Percentiles rank a stretch among this genome's conserved stretches.
These are phyloP conservation scores for Pythium scleroteichum DNA, from an alignment of 352 stramenopile species.

Conservation along the genomic window DNA sequence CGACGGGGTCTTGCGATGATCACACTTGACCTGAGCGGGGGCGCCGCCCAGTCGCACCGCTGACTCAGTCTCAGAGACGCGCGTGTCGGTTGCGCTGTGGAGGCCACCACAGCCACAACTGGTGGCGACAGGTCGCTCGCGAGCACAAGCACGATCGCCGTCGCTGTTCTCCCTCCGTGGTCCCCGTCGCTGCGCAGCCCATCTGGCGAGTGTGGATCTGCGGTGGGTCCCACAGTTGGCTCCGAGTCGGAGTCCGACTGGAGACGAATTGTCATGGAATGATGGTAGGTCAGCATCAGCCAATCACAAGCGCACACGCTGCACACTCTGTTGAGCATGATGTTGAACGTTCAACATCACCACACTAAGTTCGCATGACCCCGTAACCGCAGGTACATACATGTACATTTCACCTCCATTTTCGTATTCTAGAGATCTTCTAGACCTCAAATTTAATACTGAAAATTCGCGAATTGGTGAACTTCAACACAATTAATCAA, in stretches of 20 bases:
- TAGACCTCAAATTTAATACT: too few species aligned
- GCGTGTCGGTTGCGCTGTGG: too few species aligned
- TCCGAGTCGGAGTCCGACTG: not conserved
- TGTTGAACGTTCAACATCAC: not conserved
- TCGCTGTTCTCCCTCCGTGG: not conserved
- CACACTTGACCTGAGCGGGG: not conserved
- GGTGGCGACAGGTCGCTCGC: too few species aligned
- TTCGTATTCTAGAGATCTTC: too few species aligned
- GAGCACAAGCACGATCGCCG: too few species aligned
- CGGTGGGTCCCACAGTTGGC: not conserved
- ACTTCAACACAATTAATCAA: too few species aligned
- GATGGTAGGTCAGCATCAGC: conserved; percentile 6
- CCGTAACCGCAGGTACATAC: too few species aligned
- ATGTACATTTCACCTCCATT: too few species aligned
- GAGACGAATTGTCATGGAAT: conserved; percentile 5
- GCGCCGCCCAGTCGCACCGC: not conserved
- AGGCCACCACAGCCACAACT: too few species aligned
- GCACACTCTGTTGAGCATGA: too few species aligned
- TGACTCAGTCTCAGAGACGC: too few species aligned
- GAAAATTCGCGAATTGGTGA: too few species aligned
- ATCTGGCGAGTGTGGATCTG: not conserved
- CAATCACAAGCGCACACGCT: conserved; percentile 13
- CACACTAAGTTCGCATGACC: conserved; percentile 16
- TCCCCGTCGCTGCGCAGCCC: not conserved
- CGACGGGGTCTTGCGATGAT: not conserved